Evolutionary conservation across 805 yeast genomes (phyloP).

Genomic region (Barnettozyma siamensis): DNA sequence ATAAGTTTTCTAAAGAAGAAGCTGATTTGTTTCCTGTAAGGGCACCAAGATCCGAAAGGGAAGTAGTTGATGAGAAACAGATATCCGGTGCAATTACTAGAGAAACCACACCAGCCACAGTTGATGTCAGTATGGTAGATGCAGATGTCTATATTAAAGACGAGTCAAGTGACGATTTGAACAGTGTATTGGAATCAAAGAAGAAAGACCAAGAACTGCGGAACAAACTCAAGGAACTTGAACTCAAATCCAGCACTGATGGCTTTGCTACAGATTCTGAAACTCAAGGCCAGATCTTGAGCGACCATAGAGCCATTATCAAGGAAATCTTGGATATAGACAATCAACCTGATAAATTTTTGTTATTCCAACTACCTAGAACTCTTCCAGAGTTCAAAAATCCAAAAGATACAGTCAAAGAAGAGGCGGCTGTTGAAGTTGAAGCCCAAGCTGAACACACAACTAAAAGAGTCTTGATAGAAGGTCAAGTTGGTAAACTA

Average conservation of each 20-base stretch:
- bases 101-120: neutral
- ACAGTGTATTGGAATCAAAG: conserved; percentile 12
- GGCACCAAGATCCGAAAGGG: conserved; percentile 49
- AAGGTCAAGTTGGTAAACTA: conserved; percentile 68
- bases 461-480: conserved; percentile 12
- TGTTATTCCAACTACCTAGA: conserved; percentile 35
- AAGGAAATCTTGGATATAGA: conserved; percentile 24
- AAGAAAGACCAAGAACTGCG: conserved; percentile 25
- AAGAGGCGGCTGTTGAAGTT: conserved; percentile 1
- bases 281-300: conserved; percentile 29
- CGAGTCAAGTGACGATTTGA: conserved; percentile 18
- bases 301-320: conserved; percentile 35
- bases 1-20: conserved; percentile 40
- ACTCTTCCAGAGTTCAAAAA: conserved; percentile 29
- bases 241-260: conserved; percentile 19
- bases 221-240: conserved; percentile 25
- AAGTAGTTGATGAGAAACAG: conserved; percentile 41
- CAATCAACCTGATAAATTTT: conserved; percentile 28
- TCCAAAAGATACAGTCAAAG: conserved; percentile 4
- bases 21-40: conserved; percentile 64
- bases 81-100: conserved; percentile 18
- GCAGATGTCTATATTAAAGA: conserved; percentile 13
- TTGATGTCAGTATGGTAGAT: conserved; percentile 1
- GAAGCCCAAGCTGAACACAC: neutral
- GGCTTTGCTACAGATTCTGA: conserved; percentile 30